phyloP scores from a whole-genome alignment of 768 basidiomycete species.

The Porpolomopsis calyptriformis region DNA sequence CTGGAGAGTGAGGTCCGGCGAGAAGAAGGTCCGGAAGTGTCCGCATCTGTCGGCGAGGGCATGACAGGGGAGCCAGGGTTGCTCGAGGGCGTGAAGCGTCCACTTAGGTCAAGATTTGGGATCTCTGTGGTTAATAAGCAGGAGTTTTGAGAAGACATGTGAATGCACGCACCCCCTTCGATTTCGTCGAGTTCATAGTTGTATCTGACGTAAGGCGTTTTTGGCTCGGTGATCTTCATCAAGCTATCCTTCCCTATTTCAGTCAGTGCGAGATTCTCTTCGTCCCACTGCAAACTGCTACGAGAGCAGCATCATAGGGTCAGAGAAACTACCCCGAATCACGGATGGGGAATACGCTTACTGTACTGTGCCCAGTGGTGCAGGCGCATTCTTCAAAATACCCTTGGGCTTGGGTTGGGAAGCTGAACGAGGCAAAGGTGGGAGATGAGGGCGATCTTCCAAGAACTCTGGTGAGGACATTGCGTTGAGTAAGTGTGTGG shows the following conservation, averaged over 20 bases:
- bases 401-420: constrained; percentile 75
- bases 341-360: constrained; percentile 22
- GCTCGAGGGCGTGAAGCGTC: constrained; percentile 25
- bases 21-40: constrained; percentile 59
- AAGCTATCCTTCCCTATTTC: constrained; percentile 91
- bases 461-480: constrained; percentile 23
- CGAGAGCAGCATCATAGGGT: constrained; percentile 10
- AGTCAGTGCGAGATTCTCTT: constrained; percentile 83
- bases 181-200: constrained; percentile 77
- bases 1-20: constrained; percentile 69
- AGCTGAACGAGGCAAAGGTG: constrained; percentile 48
- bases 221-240: constrained; percentile 98
- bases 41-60: constrained; percentile 49
- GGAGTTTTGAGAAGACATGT: not conserved
- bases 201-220: constrained; percentile 92
- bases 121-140: constrained; percentile 47
- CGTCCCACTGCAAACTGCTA: constrained; percentile 86
- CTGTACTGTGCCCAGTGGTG: constrained; percentile 34
- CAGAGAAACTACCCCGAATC: not conserved
- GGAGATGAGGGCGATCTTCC: constrained; percentile 34
- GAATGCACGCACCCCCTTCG: constrained; percentile 58
- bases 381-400: constrained; percentile 76
- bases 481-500: not conserved
- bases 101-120: constrained; percentile 59
- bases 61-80: constrained; percentile 28